phyloP scores from a whole-genome alignment of 192 early-diverging fungal species.

The Coemansia nantahalensis region DNA sequence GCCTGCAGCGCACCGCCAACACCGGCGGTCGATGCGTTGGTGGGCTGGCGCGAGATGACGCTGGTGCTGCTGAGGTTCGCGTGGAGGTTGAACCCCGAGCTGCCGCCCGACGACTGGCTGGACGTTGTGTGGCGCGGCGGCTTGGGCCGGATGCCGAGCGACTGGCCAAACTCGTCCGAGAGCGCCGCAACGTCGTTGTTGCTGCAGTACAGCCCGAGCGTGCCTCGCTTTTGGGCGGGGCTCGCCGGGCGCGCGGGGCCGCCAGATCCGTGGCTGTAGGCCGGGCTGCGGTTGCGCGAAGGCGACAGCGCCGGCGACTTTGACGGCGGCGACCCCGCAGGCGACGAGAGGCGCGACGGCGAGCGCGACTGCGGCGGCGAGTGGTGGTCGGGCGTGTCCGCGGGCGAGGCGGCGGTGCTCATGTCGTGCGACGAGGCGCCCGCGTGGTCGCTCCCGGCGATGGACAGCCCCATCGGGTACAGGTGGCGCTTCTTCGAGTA shows the following conservation, averaged over 20 bases:
- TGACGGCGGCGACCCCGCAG: constrained; percentile 13
- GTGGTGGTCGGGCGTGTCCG: constrained; percentile 14
- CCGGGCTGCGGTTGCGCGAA: constrained; percentile 25
- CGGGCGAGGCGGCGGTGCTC: constrained; percentile 21
- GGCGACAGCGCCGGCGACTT: constrained; percentile 27
- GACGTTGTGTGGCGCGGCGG: constrained; percentile 31
- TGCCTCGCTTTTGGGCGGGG: constrained; percentile 44
- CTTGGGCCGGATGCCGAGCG: constrained; percentile 14
- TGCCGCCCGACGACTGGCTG: constrained; percentile 47
- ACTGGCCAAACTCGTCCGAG: constrained; percentile 44
- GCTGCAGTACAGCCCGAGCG: constrained; percentile 36
- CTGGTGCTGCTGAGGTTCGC: constrained; percentile 19
- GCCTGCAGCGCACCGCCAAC: background rate
- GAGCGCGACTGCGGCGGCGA: constrained; percentile 14
- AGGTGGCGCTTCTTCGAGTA: constrained; percentile 41
- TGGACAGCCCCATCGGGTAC: constrained; percentile 51
- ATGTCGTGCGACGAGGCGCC: constrained; percentile 37
- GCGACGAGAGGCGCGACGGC: constrained; percentile 25
- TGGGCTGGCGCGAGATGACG: constrained; percentile 25
- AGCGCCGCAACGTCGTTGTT: constrained; percentile 27
- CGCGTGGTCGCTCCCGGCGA: constrained; percentile 17
- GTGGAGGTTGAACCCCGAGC: constrained; percentile 40
- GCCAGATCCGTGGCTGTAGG: constrained; percentile 28
- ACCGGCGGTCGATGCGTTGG: constrained; percentile 1
- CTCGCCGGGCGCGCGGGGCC: constrained; percentile 18